These are phyloP conservation scores for Yarrowia sp. DNA, from an alignment of 805 yeast genomes.

Conservation along the genomic window DNA sequence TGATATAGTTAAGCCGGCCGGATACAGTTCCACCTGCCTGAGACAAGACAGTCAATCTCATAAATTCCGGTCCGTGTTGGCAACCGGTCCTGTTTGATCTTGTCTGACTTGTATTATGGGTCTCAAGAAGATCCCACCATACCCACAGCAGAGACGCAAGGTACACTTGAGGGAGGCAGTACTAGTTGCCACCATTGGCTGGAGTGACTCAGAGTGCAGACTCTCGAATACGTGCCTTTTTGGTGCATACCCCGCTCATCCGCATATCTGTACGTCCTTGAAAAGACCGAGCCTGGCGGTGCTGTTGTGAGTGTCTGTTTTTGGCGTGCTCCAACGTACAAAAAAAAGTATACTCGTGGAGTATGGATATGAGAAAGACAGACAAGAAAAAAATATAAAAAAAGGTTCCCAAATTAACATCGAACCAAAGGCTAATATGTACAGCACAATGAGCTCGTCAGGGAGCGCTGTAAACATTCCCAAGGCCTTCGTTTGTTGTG, in stretches of 20 bases:
- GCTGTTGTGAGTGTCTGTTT: background rate
- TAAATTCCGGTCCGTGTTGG: too few relatives aligned
- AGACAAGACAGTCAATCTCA: background rate
- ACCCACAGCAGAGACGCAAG: background rate
- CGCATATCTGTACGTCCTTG: too few relatives aligned
- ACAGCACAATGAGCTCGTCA: too few relatives aligned
- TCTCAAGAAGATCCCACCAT: background rate
- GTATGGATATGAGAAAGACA: too few relatives aligned
- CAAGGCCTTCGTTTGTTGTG: too few relatives aligned
- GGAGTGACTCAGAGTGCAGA: background rate
- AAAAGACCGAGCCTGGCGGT: too few relatives aligned
- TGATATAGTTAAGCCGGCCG: too few relatives aligned
- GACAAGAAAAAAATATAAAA: too few relatives aligned
- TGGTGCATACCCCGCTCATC: conserved; percentile 3
- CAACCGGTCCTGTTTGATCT: too few relatives aligned
- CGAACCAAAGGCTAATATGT: background rate
- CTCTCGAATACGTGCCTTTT: conserved; percentile 17
- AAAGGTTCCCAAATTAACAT: conserved; percentile 12
- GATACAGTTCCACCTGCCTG: background rate
- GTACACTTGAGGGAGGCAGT: background rate
- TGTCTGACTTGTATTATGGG: background rate
- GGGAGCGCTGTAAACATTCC: too few relatives aligned
- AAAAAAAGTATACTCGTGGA: too few relatives aligned
- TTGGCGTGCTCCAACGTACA: conserved; percentile 5
- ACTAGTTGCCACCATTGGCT: too few relatives aligned